These are phyloP conservation scores for Backusella tuberculispora DNA, from an alignment of 192 early-diverging fungal species.

Conservation along the genomic window DNA sequence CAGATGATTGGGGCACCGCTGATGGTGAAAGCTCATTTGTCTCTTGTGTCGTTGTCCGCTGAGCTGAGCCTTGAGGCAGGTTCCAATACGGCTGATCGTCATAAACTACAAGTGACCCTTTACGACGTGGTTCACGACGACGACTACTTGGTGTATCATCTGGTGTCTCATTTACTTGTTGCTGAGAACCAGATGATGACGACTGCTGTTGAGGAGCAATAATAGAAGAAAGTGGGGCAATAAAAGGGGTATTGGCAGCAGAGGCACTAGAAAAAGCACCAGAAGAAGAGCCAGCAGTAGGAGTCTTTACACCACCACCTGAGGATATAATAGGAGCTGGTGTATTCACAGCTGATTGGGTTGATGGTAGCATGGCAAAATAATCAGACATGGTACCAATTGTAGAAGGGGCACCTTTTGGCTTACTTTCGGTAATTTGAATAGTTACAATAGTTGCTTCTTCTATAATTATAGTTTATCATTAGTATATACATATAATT, in stretches of 20 bases:
- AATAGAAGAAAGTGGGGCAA: not conserved
- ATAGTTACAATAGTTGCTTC: constrained; percentile 39
- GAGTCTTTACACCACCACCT: not conserved
- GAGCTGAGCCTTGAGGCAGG: constrained; percentile 17
- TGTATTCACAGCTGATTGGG: not conserved
- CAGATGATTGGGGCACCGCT: not conserved
- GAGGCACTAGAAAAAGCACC: not conserved
- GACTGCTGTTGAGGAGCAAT: too few species aligned
- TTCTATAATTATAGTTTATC: not conserved
- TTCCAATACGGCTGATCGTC: constrained; percentile 57
- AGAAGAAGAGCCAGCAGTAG: not conserved
- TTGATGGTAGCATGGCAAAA: constrained; percentile 1
- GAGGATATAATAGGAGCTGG: not conserved
- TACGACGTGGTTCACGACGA: constrained; percentile 42
- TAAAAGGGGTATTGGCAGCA: not conserved
- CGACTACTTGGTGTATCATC: constrained; percentile 14
- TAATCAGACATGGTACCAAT: constrained; percentile 27
- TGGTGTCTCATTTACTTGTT: not conserved
- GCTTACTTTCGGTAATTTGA: constrained; percentile 33
- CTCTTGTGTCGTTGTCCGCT: constrained; percentile 19
- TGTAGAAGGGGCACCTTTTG: constrained; percentile 21
- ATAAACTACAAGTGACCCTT: constrained; percentile 67
- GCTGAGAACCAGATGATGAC: too few species aligned
- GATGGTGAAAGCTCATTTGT: not conserved
- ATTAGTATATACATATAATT: not conserved